Conservation (phyloP, 2,329 filamentous ascomycete genomes). For the Trichoderma koningii region DNA sequence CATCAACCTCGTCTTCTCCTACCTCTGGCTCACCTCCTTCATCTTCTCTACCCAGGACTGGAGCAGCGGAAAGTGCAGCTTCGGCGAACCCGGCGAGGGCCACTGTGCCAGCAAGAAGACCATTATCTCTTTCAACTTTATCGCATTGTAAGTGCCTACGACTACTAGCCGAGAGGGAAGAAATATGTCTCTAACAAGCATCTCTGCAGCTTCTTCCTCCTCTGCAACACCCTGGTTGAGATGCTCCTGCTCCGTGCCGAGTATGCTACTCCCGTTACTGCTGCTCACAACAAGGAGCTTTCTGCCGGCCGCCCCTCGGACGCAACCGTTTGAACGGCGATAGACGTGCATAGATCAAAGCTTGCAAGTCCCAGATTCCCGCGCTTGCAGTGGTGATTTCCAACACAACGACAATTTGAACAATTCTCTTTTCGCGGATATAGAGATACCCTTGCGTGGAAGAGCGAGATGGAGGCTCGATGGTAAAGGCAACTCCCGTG, state of each 20-base stretch:
- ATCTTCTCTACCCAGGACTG: conserved; percentile 35
- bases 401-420: conserved; percentile 7
- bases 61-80: conserved; percentile 28
- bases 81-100: conserved; percentile 6
- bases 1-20: conserved; percentile 33
- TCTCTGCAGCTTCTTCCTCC: conserved; percentile 29
- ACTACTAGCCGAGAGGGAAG: no score
- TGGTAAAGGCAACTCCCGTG: neutral
- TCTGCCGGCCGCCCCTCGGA: conserved; percentile 11
- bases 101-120: conserved; percentile 32
- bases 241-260: conserved; percentile 20
- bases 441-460: neutral
- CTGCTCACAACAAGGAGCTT: conserved; percentile 16
- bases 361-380: neutral
- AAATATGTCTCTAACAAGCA: neutral
- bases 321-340: conserved; percentile 1
- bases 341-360: neutral
- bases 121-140: conserved; percentile 33
- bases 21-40: conserved; percentile 36
- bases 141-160: conserved; percentile 32
- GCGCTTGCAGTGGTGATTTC: neutral
- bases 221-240: conserved; percentile 30
- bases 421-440: neutral
- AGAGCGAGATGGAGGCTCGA: neutral
- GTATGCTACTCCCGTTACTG: conserved; percentile 5